A percentile compares a stretch with the other conserved stretches of the same genome.
Evolutionary conservation across 2,329 filamentous ascomycete species (phyloP).

Genomic region (Ceratocystis papillata): DNA sequence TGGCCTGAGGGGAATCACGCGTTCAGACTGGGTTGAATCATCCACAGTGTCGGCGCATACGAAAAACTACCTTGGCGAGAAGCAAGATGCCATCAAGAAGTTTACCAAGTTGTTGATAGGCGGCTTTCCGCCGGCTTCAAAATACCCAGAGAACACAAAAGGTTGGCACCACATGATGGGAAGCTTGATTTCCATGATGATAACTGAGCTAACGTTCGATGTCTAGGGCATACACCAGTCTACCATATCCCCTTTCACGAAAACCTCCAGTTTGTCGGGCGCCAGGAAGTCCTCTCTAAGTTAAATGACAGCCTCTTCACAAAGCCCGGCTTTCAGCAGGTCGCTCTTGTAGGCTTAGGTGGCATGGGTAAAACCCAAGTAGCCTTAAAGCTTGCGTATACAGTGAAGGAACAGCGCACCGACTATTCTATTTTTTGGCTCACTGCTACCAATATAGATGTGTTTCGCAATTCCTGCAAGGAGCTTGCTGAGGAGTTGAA

Average conservation of each 20-base stretch:
- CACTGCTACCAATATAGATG: neutral
- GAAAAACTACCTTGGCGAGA: conserved; percentile 26
- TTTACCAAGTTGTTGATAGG: neutral
- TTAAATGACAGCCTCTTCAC: neutral
- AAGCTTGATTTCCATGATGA: neutral
- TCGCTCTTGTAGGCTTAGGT: neutral
- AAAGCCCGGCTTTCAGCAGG: neutral
- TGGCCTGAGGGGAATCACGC: conserved; percentile 26
- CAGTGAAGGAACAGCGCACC: neutral
- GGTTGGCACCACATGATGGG: too few relatives aligned
- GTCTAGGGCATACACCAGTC: neutral
- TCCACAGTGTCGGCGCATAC: conserved; percentile 27
- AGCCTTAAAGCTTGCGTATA: neutral
- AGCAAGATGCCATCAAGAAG: neutral
- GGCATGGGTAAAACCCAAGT: neutral
- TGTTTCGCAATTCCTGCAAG: neutral
- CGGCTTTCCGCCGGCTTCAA: neutral
- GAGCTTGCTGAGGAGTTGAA: neutral
- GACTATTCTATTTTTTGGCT: conserved; percentile 9
- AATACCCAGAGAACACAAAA: neutral
- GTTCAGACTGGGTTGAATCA: conserved; percentile 28
- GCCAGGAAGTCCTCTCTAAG: neutral
- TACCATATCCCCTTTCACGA: neutral
- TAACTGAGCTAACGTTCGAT: neutral
- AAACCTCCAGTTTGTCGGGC: neutral